Conservation (phyloP, 441 rosid genomes). For the Adansonia grandidieri region DNA sequence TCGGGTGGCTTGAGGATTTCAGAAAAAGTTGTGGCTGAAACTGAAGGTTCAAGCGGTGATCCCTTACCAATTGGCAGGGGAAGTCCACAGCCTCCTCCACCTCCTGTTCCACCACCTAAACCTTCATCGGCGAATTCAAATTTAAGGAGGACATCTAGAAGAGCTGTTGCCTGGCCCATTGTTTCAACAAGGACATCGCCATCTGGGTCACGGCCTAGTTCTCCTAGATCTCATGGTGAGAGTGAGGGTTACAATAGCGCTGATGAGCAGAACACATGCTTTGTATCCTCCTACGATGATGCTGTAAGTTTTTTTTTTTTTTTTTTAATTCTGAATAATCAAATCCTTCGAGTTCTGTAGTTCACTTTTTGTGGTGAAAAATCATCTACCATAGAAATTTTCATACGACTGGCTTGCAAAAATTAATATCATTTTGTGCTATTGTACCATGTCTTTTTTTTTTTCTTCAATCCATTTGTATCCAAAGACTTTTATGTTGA, state of each 20-base stretch:
- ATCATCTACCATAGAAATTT: not conserved
- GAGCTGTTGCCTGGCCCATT: constrained; percentile 76
- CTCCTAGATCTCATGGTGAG: constrained; percentile 91
- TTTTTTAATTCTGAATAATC: constrained; percentile 4
- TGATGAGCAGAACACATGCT: constrained; percentile 85
- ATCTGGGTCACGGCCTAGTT: constrained; percentile 85
- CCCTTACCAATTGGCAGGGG: constrained; percentile 42
- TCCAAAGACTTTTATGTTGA: not conserved
- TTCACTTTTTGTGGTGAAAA: not conserved
- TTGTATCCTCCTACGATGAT: constrained; percentile 71
- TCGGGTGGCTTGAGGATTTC: constrained; percentile 44
- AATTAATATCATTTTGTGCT: not conserved
- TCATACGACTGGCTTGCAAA: not conserved
- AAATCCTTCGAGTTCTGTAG: constrained; percentile 9
- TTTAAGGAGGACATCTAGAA: constrained; percentile 66
- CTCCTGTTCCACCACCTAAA: constrained; percentile 86
- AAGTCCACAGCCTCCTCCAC: constrained; percentile 74
- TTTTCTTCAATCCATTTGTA: not conserved
- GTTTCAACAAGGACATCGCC: constrained; percentile 81
- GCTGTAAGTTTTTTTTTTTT: constrained; percentile 60
- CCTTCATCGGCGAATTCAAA: constrained; percentile 52
- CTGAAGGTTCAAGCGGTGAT: constrained; percentile 55
- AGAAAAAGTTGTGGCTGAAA: constrained; percentile 48
- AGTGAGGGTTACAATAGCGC: constrained; percentile 95
- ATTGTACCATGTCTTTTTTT: not conserved